phyloP scores from a whole-genome alignment of 1,284 basidiomycete species.

The Pyrrhoderma noxium region DNA sequence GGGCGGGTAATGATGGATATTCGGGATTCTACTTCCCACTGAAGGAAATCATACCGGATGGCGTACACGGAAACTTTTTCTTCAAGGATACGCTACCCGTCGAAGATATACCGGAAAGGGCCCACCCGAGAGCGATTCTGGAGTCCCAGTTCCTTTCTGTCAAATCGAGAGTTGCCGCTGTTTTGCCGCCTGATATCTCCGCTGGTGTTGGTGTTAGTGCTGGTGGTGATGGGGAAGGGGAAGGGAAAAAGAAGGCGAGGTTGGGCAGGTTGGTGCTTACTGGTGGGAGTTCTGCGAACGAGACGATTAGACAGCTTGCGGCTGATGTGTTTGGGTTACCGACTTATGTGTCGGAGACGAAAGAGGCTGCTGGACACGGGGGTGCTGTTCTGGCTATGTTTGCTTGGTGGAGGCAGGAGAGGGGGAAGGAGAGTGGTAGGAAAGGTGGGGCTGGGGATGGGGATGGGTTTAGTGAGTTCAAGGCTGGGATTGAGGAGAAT shows the following conservation, averaged over 20 bases:
- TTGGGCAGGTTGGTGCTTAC: slow-evolving; percentile 70
- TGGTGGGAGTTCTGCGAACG: slow-evolving; percentile 76
- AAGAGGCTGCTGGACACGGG: slow-evolving; percentile 66
- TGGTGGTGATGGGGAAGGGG: no score
- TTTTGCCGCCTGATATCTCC: slow-evolving; percentile 52
- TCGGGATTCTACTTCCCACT: slow-evolving; percentile 70
- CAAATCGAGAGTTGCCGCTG: slow-evolving; percentile 58
- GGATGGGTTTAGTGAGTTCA: slow-evolving; percentile 58
- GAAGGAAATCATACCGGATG: slow-evolving; percentile 80
- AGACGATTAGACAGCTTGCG: slow-evolving; percentile 65
- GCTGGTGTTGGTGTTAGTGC: no score
- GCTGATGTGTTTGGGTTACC: slow-evolving; percentile 75
- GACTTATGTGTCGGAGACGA: slow-evolving; percentile 56
- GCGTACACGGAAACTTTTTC: slow-evolving; percentile 60
- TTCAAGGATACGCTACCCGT: slow-evolving; percentile 36
- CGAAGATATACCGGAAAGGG: slow-evolving; percentile 36
- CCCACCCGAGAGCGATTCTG: slow-evolving; percentile 76
- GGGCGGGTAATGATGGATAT: slow-evolving; percentile 54
- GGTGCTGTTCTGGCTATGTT: slow-evolving; percentile 64
- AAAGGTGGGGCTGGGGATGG: no score
- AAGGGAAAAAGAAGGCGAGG: no score
- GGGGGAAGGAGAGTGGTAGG: no score
- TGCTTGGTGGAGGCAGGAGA: slow-evolving; percentile 53
- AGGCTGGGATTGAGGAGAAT: slow-evolving; percentile 33
- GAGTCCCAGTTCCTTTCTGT: slow-evolving; percentile 84